Base-by-base conservation (phyloP, 805 yeast species). In the Spathaspora passalidarum region DNA sequence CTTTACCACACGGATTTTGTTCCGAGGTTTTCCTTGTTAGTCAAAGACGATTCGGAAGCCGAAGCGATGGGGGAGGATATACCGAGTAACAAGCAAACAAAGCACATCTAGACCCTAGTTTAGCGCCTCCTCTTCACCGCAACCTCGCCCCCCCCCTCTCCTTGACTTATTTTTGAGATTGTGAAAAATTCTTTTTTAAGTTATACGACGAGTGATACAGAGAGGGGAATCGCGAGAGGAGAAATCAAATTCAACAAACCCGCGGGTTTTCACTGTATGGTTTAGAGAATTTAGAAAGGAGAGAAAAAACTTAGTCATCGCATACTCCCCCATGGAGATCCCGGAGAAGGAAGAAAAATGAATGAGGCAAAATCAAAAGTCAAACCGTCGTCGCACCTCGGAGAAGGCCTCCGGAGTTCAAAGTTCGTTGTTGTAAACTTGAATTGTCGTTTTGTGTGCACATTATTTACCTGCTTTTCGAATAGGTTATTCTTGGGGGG, bases 11-110 rank as follows among this genome's bases (percentile, higher is more conserved):
- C 38, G 22, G 38, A 35, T n/a, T 35, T n/a, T 25, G 16, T 39
- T 39, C 42, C 42, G 42, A 39, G 42, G 42, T 25, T 39, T 39
- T 39, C 42, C 42, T 39, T 22, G 25, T 29, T 29, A 29, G 7
- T 13, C 16, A 6, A 13, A 29, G 6, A 26, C 9, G 25, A 11
- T 10, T 29, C 34, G 34, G 34, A 29, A 29, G 14, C 13, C 8
- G 34, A 29, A n/a, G 34, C 5, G 34, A 29, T 29, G 5, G 16
- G n/a, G n/a, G n/a, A n/a, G n/a, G n/a, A n/a, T 13, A 3, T 17
- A 13, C n/a, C 34, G 34, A 29, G 14, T 29, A 29, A 29, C 16
- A 29, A 29, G 8, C 34, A 9, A 29, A 13, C 34, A n/a, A n/a
- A n/a, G n/a, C n/a, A n/a, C n/a, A n/a, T n/a, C n/a, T n/a, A n/a